Base-by-base conservation (phyloP, 306 rosid genomes). In the Casuarina cunninghamiana region DNA sequence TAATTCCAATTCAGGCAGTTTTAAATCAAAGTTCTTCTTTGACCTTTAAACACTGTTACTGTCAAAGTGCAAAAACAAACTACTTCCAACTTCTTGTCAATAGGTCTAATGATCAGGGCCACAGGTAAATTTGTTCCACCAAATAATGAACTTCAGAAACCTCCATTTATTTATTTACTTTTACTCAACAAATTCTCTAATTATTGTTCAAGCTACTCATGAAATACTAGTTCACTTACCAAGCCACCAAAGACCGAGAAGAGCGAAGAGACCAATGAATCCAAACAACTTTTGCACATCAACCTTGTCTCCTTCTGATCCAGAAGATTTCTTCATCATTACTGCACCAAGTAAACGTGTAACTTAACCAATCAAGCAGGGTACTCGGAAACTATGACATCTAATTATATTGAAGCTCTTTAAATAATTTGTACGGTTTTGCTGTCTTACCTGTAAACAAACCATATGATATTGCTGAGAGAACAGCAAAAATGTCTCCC, bases 201-300 rank as follows among this genome's bases (percentile, higher is more conserved):
- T 37, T 6, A n/a, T 67, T 67, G 50, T 67, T 12, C 8, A 9
- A 67, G 11, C 19, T 5, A 1, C 70, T 58, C 19, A 12, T n/a
- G 74, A 45, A 60, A 10, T 4, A 69, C 5, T 10, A 19, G 65
- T 65, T 54, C 63, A 73, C 89, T 85, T 78, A 88, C 95, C 93
- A 72, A 92, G 87, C 97, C 97, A 92, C 93, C 97, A 92, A 81
- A 92, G 91, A 69, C 91, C 89, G 71, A 90, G 71, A 48, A 92
- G 57, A 80, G 90, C 51, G 79, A 84, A 92, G 83, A 92, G 90
- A 83, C 97, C 97, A 74, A 92, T 76, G 75, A 83, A 88, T 69
- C 95, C 93, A 75, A 92, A 92, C 76, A 90, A 50, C 85, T 88
- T 90, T 78, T 90, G 93, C 77, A 92, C 86, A 81, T 92, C 93